Evolutionary conservation across 2,329 filamentous ascomycete genomes (phyloP), one percentile per base, ranked within the genome.

Genomic region (Talaromyces sp.): DNA sequence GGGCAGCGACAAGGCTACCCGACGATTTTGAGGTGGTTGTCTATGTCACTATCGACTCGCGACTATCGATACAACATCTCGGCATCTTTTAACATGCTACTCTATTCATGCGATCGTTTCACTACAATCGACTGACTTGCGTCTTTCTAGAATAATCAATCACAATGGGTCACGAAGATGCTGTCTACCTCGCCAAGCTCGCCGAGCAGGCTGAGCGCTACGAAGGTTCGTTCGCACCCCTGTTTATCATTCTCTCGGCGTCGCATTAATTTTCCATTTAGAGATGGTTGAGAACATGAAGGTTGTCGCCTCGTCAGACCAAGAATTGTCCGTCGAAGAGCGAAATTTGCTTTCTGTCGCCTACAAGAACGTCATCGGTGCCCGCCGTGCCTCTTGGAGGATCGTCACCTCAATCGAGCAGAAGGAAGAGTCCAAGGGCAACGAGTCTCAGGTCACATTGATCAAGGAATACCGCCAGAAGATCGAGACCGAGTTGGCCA

Each of bases 251-350:
- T 14, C 54, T 52, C 16, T 21, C 52, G 33, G 14, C 37, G 39
- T 60, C 37, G 50, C 66, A 67, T 68, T 71, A 65, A 71, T 65
- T 54, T 44, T 58, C 42, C 18, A n/a, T 16, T 8, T 25, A 97
- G 93, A 97, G 83, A 97, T 98, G 93, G 93, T 98, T 71, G 92
- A 96, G 86, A 96, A 97, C 88, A 98, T 98, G 93, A 98, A 97
- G 88, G 88, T 91, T 71, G 93, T 97, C 75, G 93, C 93, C 74
- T 93, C 90, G 71, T 91, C 93, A 78, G 87, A 91, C 77, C 87
- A 83, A 75, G 89, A 92, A 75, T 85, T 92, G 72, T 89, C 88
- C 68, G 92, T 97, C 71, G 93, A 97, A 83, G 86, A 88, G 80
- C 86, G 86, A 76, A 98, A 98, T 84, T 90, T 99, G 69, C 89